A percentile compares a stretch with the other conserved stretches of the same genome.
phyloP scores from a whole-genome alignment of 2,329 filamentous ascomycete species.

The Aspergillus sp. region DNA sequence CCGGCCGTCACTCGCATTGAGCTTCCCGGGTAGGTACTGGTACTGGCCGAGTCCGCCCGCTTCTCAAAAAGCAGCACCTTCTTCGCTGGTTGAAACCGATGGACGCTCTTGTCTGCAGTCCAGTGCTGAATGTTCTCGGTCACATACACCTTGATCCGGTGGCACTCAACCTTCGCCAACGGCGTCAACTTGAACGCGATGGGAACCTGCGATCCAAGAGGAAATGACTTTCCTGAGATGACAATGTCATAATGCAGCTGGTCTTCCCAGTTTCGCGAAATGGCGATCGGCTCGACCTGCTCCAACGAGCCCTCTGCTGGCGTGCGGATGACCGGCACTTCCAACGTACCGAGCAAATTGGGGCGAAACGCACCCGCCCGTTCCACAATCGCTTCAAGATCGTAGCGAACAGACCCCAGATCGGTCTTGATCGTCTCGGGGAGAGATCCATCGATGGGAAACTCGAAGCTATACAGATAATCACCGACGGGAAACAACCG shows the following conservation, averaged over 20 bases:
- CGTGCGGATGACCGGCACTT: constrained; percentile 80
- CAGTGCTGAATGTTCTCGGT: constrained; percentile 92
- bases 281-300: constrained; percentile 89
- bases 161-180: constrained; percentile 87
- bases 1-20: constrained; percentile 76
- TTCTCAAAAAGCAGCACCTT: constrained; percentile 90
- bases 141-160: constrained; percentile 87
- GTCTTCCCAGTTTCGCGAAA: constrained; percentile 91
- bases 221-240: constrained; percentile 93
- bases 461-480: constrained; percentile 76
- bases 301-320: constrained; percentile 86
- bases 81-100: constrained; percentile 77
- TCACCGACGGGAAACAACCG: constrained; percentile 78
- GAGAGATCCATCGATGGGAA: constrained; percentile 74
- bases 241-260: constrained; percentile 95
- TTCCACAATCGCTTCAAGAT: constrained; percentile 81
- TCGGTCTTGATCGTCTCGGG: constrained; percentile 85
- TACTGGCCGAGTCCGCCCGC: constrained; percentile 73
- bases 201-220: constrained; percentile 81
- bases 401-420: constrained; percentile 83
- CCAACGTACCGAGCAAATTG: constrained; percentile 78
- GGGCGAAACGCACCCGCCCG: constrained; percentile 86
- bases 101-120: constrained; percentile 81
- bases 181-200: constrained; percentile 94
- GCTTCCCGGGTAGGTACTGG: constrained; percentile 71